Base-by-base conservation (phyloP, 2,329 filamentous ascomycete genomes). In the Nigrospora sphaerica region DNA sequence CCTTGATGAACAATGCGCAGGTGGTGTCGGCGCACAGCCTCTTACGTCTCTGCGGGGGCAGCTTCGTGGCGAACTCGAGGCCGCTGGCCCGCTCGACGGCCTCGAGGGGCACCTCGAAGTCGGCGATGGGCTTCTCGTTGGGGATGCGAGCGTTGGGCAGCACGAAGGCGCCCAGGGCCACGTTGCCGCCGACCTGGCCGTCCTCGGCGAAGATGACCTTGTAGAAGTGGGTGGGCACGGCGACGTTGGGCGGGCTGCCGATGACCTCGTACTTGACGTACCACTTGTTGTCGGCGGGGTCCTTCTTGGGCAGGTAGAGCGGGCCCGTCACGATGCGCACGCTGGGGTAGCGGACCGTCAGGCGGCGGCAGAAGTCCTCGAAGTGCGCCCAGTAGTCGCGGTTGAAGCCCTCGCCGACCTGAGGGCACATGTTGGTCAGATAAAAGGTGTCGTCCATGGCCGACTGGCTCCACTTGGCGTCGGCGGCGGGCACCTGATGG, bases 331-430 rank as follows among this genome's bases (percentile, higher is more conserved):
- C 88, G 55, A 97, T 85, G 51, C 93, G 79, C 23, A 98, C 92
- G 37, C 80, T 86, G 1, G 92, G 91, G 62, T 96, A 98, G 45
- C 73, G 77, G 40, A 74, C 70, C 1, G 91, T 92, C 54, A 98
- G 74, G 16, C 89, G 75, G 11, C 93, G 81, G 70, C 92, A 96
- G 62, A 97, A 98, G 62, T 96, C 92, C 71, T 98, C 93, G 55
- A 98, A 91, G 66, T 98, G 93, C 34, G 93, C 87, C 93, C 93
- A 98, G 78, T 98, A 98, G 71, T 98, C 93, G 44, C 93, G 80
- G 72, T 98, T 98, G 77, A 98, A 98, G 49, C 93, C 93, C 63
- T 96, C 89, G 55, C 93, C 93, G 31, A 98, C 93, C 71, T 98
- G 93, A 32, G 93, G 93, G 62, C 91, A 95, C 91, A 98, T 98